Percentiles rank a stretch among this genome's conserved stretches.
These are phyloP conservation scores for Conringia planisiliqua DNA, from an alignment of 345 rosid species.

Conservation along the genomic window DNA sequence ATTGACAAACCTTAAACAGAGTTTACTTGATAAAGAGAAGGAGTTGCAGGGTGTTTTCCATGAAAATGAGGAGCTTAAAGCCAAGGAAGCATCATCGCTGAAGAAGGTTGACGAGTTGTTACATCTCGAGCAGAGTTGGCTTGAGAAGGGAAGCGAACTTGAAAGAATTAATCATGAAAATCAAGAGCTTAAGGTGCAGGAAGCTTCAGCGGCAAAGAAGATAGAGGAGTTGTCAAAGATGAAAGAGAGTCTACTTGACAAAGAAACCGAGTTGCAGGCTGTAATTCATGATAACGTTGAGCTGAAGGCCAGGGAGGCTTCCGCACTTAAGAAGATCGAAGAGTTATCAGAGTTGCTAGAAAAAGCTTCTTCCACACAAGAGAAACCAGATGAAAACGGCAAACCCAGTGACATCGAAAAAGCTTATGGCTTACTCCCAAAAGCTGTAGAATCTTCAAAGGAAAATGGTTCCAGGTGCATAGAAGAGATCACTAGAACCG, in stretches of 20 bases:
- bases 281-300: conserved; percentile 23
- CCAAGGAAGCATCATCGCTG: conserved; percentile 24
- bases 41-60: conserved; percentile 31
- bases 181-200: conserved; percentile 17
- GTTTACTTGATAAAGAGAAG: conserved; percentile 23
- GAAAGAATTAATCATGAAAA: conserved; percentile 18
- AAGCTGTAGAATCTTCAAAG: conserved; percentile 69
- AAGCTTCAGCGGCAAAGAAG: conserved; percentile 24
- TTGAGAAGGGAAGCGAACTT: conserved; percentile 6
- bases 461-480: conserved; percentile 64
- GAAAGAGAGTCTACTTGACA: conserved; percentile 64
- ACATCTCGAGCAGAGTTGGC: conserved; percentile 29
- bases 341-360: conserved; percentile 25
- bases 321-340: conserved; percentile 37
- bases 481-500: conserved; percentile 54
- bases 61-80: conserved; percentile 68
- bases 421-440: conserved; percentile 70
- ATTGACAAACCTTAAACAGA: conserved; percentile 42
- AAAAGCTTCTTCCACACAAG: conserved; percentile 10
- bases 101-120: conserved; percentile 29
- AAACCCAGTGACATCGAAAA: conserved; percentile 45
- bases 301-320: conserved; percentile 53
- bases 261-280: conserved; percentile 61
- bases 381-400: conserved; percentile 38
- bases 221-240: conserved; percentile 34